These are phyloP conservation scores for Pseudocercospora ulei DNA, from an alignment of 2,329 filamentous ascomycete genomes.

Conservation along the genomic window DNA sequence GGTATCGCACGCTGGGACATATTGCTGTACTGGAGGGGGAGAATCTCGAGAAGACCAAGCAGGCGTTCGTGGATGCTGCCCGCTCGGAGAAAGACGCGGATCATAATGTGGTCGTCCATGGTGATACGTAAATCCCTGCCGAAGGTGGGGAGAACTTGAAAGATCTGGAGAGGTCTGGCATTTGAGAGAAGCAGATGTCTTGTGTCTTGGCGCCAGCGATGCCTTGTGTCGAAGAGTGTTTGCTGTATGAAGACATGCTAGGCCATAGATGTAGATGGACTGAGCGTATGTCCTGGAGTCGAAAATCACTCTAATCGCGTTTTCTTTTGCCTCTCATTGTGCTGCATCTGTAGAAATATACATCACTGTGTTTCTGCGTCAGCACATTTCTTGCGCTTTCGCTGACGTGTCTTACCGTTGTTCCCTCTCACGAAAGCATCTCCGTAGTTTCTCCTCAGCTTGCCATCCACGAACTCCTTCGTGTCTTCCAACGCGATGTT, in stretches of 20 bases:
- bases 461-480: slow-evolving; percentile 79
- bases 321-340: slow-evolving; percentile 7
- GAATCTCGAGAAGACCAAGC: slow-evolving; percentile 42
- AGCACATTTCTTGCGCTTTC: not conserved
- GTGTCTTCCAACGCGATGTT: slow-evolving; percentile 97
- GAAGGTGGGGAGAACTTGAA: slow-evolving; percentile 25
- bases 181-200: no score
- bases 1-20: slow-evolving; percentile 58
- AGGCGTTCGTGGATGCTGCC: slow-evolving; percentile 47
- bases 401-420: slow-evolving; percentile 66
- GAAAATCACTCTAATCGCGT: no score
- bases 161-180: slow-evolving; percentile 19
- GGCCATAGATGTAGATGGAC: not conserved
- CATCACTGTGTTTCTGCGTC: slow-evolving; percentile 47
- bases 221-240: not conserved
- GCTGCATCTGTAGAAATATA: slow-evolving; percentile 54
- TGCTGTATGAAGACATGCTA: no score
- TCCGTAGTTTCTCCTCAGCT: slow-evolving; percentile 72
- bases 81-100: slow-evolving; percentile 50
- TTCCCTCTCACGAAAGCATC: slow-evolving; percentile 95
- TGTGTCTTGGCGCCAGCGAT: no score
- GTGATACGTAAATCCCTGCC: slow-evolving; percentile 46
- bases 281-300: not conserved
- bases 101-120: slow-evolving; percentile 56
- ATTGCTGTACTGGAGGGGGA: slow-evolving; percentile 51